Evolutionary conservation across 495 filamentous ascomycete genomes (phyloP).

Genomic region (Hamigera avellanea): DNA sequence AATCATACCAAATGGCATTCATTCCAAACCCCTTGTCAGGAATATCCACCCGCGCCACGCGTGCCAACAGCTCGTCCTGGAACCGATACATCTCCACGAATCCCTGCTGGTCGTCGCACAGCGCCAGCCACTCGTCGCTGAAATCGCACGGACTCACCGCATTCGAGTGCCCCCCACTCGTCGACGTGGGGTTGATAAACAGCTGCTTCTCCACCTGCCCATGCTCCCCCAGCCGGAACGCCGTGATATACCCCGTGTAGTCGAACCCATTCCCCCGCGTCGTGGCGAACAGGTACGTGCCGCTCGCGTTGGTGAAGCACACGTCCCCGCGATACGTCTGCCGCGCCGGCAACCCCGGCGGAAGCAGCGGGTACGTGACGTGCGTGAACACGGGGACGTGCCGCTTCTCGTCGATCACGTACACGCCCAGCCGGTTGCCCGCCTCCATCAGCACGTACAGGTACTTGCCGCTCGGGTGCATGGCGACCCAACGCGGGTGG

Average conservation of each 20-base stretch:
- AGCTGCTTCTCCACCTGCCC: slow-evolving; percentile 67
- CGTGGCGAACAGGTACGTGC: slow-evolving; percentile 69
- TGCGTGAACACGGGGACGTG: slow-evolving; percentile 76
- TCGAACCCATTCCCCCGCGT: slow-evolving; percentile 63
- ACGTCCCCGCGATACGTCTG: slow-evolving; percentile 69
- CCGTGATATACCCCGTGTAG: slow-evolving; percentile 68
- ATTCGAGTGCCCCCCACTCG: slow-evolving; percentile 76
- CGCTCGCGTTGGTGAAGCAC: slow-evolving; percentile 51
- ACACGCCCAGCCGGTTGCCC: slow-evolving; percentile 67
- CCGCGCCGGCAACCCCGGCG: slow-evolving; percentile 42
- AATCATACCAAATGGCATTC: slow-evolving; percentile 90
- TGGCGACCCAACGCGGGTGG: slow-evolving; percentile 77
- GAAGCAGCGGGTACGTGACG: slow-evolving; percentile 64
- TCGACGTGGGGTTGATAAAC: slow-evolving; percentile 70
- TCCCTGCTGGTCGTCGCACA: slow-evolving; percentile 75
- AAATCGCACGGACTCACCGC: slow-evolving; percentile 69
- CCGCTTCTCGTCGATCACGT: slow-evolving; percentile 63
- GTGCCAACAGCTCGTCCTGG: slow-evolving; percentile 62
- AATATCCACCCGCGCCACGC: slow-evolving; percentile 63
- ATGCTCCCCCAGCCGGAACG: slow-evolving; percentile 56
- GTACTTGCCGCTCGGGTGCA: slow-evolving; percentile 63
- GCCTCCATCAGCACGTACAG: slow-evolving; percentile 80
- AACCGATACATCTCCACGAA: slow-evolving; percentile 80
- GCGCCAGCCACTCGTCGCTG: slow-evolving; percentile 73
- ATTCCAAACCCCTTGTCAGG: slow-evolving; percentile 76